Evolutionary conservation across 1,284 basidiomycete genomes (phyloP).

Genomic region (Peniophora sp.): DNA sequence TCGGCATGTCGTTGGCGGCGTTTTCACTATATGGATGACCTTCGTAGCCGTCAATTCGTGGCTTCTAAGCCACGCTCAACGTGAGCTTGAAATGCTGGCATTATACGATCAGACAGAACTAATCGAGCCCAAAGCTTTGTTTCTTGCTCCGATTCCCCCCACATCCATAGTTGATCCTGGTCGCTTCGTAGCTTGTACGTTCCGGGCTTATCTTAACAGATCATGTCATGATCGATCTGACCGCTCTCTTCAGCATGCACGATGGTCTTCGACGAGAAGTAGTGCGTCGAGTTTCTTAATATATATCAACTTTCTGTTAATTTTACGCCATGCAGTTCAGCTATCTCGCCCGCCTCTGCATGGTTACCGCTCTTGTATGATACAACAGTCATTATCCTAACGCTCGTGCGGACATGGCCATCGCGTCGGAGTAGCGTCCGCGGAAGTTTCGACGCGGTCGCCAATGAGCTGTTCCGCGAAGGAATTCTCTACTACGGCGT

Average conservation of each 20-base stretch:
- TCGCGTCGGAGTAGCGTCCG: slow-evolving; percentile 27
- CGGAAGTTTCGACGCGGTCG: slow-evolving; percentile 27
- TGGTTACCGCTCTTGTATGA: slow-evolving; percentile 52
- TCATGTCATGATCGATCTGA: no score
- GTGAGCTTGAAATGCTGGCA: slow-evolving; percentile 18
- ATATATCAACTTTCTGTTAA: not conserved
- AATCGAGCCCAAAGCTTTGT: no score
- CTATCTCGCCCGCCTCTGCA: slow-evolving; percentile 36
- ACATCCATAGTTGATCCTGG: no score
- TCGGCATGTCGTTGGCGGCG: slow-evolving; percentile 10
- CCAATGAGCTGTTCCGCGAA: slow-evolving; percentile 43
- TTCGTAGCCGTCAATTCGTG: slow-evolving; percentile 39
- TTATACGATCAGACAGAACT: no score
- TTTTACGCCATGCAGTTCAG: slow-evolving; percentile 10
- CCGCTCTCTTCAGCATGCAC: slow-evolving; percentile 49
- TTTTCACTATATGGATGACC: slow-evolving; percentile 28
- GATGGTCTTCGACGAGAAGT: slow-evolving; percentile 33
- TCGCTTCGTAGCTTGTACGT: no score
- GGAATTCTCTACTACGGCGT: slow-evolving; percentile 50
- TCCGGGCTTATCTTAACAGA: no score
- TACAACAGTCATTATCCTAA: slow-evolving; percentile 39
- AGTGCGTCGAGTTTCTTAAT: not conserved
- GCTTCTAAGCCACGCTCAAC: slow-evolving; percentile 36
- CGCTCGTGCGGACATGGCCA: slow-evolving; percentile 36
- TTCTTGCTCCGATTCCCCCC: no score